Evolutionary conservation across 331 rosid species (phyloP), one percentile per base, ranked within the genome.

Genomic region (Pyrus hybrid): DNA sequence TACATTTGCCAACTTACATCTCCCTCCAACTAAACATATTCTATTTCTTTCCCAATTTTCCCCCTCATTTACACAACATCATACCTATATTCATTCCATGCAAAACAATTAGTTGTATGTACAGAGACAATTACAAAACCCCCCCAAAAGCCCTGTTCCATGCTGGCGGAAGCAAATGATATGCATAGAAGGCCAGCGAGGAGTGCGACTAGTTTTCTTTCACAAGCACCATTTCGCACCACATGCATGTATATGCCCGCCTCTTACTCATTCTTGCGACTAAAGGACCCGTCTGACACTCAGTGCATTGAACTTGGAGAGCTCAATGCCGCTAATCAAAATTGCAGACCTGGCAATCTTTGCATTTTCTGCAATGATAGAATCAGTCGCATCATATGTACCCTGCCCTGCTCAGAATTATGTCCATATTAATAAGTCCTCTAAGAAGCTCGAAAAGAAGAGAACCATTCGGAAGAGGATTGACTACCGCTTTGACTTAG

Each of bases 31-130:
- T 80, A 77, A 82, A 74, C 79, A 81, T 84, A 41, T 81, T 82
- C 93, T 92, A 92, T 82, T 84, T 79, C 87, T 74, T 76, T 80
- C 80, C 81, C 83, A 82, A 74, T 77, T 70, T 78, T 21, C 79
- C 75, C 81, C 63, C 78, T 65, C 85, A 80, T 81, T 79, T 90
- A 85, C 88, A 85, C 88, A 92, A 76, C 83, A 85, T 83, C 57
- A 80, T 77, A 61, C 60, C 81, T 80, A 82, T 91, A 83, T 80
- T 82, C 81, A 83, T 82, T 80, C 80, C 84, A 73, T 80, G 68
- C 80, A 69, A 87, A 81, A 68, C 81, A 64, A 60, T 82, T 73
- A 35, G 25, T 35, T 25, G 68, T 87, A 85, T 89, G 78, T 89
- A 91, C 95, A 87, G 23, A 54, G 30, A 83, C 63, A 86, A 35